Conservation (phyloP, 176 grass and related monocot species). For the Carex pumila region DNA sequence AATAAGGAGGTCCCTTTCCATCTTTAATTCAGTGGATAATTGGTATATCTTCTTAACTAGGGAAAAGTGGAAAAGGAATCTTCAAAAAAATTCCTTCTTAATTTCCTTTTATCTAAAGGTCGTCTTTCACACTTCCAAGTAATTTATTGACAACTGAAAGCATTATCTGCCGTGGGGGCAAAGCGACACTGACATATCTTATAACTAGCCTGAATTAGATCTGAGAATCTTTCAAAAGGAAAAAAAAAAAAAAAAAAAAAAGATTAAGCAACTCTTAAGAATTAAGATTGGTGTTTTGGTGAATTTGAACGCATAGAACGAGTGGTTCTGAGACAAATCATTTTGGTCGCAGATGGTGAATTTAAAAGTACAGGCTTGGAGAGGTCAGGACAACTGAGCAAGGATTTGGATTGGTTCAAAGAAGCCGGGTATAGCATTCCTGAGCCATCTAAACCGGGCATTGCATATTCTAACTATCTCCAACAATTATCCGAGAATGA, state of each 20-base stretch:
- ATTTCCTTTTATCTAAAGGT: neutral
- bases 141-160: neutral
- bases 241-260: neutral
- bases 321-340: neutral
- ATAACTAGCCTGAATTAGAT: neutral
- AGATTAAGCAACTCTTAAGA: neutral
- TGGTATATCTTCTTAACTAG: neutral
- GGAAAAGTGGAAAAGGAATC: neutral
- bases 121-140: neutral
- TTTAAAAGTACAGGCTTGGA: constrained; percentile 78
- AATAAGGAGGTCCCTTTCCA: neutral
- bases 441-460: constrained; percentile 53
- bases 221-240: neutral
- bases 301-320: neutral
- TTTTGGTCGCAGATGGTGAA: constrained; percentile 53
- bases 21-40: neutral
- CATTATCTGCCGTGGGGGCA: neutral
- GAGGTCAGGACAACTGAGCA: constrained; percentile 63
- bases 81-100: neutral
- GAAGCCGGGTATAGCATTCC: constrained; percentile 59
- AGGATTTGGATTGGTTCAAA: constrained; percentile 85
- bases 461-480: constrained; percentile 48
- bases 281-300: neutral
- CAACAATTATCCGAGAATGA: constrained; percentile 65
- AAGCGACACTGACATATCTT: neutral